Conservation (phyloP, 768 basidiomycete genomes). For the Lactifluus hygrophoroides region DNA sequence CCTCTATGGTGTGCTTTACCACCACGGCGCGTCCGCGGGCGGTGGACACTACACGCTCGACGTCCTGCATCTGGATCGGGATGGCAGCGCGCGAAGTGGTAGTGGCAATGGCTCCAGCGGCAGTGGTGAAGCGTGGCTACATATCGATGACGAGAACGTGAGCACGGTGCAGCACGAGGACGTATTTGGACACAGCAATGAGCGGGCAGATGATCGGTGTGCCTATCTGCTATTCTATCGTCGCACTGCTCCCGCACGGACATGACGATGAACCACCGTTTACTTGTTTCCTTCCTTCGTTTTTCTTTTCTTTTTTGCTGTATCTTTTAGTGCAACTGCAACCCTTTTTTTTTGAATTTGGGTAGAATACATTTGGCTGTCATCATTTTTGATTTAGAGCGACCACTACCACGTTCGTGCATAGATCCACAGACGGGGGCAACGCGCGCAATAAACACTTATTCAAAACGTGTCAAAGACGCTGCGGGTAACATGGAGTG, state of each 20-base stretch:
- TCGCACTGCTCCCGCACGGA: constrained; percentile 35
- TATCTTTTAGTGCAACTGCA: constrained; percentile 12
- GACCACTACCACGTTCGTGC: neutral
- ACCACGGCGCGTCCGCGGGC: constrained; percentile 84
- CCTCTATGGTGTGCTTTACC: constrained; percentile 86
- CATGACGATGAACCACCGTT: neutral
- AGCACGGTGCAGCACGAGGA: constrained; percentile 65
- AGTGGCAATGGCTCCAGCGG: constrained; percentile 19
- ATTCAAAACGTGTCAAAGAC: neutral
- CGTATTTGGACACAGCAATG: constrained; percentile 42
- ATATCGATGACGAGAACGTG: constrained; percentile 89
- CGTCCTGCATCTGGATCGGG: constrained; percentile 67
- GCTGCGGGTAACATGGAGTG: neutral
- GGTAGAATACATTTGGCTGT: constrained; percentile 16
- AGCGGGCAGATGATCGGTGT: constrained; percentile 52
- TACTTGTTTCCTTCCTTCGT: neutral
- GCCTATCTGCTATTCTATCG: constrained; percentile 87
- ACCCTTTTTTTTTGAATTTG: neutral
- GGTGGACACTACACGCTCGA: constrained; percentile 96
- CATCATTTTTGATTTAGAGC: neutral
- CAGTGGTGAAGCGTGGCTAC: constrained; percentile 71
- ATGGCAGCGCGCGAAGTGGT: constrained; percentile 24
- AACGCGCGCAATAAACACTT: neutral
- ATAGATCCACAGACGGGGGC: neutral
- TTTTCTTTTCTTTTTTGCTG: constrained; percentile 2